These are phyloP conservation scores for Fraxinus sp. DNA, from an alignment of 305 asterid genomes.

Conservation along the genomic window DNA sequence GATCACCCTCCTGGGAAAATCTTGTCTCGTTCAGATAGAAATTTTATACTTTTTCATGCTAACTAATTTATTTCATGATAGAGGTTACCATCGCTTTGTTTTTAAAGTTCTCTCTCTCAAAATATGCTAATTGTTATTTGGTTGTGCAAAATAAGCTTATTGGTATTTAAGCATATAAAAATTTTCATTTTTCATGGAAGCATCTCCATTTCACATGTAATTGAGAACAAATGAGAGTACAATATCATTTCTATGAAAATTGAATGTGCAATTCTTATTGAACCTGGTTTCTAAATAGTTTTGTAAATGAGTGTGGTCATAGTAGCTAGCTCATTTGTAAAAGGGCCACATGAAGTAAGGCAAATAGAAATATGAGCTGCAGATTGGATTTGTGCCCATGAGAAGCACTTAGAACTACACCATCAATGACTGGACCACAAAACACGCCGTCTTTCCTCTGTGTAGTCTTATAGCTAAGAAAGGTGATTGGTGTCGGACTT, in stretches of 20 bases:
- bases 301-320: not conserved
- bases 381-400: conserved; percentile 19
- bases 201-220: not conserved
- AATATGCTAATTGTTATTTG: not conserved
- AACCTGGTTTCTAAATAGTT: not conserved
- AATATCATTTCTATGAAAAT: not conserved
- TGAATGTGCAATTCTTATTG: not conserved
- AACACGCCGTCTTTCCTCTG: conserved; percentile 45
- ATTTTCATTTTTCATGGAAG: not conserved
- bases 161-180: not conserved
- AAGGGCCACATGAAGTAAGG: conserved; percentile 27
- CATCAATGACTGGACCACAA: conserved; percentile 64
- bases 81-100: not conserved
- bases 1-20: not conserved
- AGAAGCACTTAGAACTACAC: conserved; percentile 36
- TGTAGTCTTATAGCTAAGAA: conserved; percentile 43
- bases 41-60: not conserved
- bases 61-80: not conserved
- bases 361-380: conserved; percentile 20
- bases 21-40: not conserved
- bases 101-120: not conserved
- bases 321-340: conserved; percentile 20
- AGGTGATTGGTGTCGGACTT: conserved; percentile 39
- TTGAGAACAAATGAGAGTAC: not conserved
- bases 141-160: not conserved